Conservation (phyloP, 352 stramenopile genomes). For the Globisporangium nodosum region DNA sequence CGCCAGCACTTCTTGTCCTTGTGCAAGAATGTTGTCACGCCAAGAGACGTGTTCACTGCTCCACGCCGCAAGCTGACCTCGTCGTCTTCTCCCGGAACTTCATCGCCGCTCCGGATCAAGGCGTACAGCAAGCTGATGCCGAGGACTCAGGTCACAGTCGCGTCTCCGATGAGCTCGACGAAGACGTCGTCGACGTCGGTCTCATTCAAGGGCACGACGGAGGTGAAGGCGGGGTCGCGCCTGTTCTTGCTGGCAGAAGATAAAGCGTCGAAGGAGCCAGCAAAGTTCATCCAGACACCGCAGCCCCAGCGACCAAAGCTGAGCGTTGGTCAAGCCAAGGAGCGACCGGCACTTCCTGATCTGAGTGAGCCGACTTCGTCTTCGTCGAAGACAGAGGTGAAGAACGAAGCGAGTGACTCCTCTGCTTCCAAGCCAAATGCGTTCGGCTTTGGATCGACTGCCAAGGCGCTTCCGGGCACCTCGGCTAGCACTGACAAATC, state of each 20-base stretch:
- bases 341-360: conserved; percentile 34
- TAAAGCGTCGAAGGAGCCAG: conserved; percentile 45
- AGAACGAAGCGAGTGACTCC: conserved; percentile 1
- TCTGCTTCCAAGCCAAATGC: conserved; percentile 1
- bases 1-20: conserved; percentile 47
- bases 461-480: neutral
- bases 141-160: conserved; percentile 53
- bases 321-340: conserved; percentile 27
- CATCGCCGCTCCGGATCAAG: conserved; percentile 33
- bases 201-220: conserved; percentile 47
- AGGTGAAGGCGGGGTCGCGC: conserved; percentile 51
- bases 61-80: conserved; percentile 32
- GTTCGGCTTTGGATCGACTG: conserved; percentile 7
- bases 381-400: conserved; percentile 3
- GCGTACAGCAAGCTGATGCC: conserved; percentile 70
- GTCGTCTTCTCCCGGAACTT: conserved; percentile 8
- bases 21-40: conserved; percentile 57
- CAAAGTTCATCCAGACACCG: conserved; percentile 44
- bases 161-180: conserved; percentile 50
- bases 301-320: conserved; percentile 38
- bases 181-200: conserved; percentile 36
- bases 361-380: conserved; percentile 1
- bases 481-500: neutral
- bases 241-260: conserved; percentile 53
- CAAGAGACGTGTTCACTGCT: conserved; percentile 42